These are phyloP conservation scores for Linum lewisii DNA, from an alignment of 345 rosid genomes.

Conservation along the genomic window DNA sequence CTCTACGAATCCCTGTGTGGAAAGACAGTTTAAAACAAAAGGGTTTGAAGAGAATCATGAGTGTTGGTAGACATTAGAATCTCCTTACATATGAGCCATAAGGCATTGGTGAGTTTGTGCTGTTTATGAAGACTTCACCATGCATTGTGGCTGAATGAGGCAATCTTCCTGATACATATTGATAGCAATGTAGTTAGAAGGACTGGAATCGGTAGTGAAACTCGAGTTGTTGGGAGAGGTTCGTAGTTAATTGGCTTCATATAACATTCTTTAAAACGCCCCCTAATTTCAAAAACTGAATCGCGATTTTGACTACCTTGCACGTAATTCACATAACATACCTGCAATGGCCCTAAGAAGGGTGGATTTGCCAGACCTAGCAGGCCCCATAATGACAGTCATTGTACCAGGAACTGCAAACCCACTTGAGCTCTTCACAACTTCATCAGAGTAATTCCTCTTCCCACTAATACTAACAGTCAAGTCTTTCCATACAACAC, in stretches of 20 bases:
- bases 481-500: constrained; percentile 90
- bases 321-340: constrained; percentile 14
- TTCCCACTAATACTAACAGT: constrained; percentile 81
- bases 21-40: not conserved
- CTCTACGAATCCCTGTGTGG: constrained; percentile 74
- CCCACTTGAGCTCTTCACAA: constrained; percentile 89
- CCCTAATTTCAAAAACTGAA: not conserved
- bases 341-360: constrained; percentile 94
- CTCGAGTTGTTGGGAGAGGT: too few relatives aligned
- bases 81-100: constrained; percentile 85
- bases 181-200: constrained; percentile 15
- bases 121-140: constrained; percentile 84
- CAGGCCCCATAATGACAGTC: constrained; percentile 99
- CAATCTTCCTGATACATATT: constrained; percentile 56
- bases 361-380: constrained; percentile 92
- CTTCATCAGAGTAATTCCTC: constrained; percentile 83
- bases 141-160: constrained; percentile 62
- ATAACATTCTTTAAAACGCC: too few relatives aligned
- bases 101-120: constrained; percentile 54
- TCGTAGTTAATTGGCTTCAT: too few relatives aligned
- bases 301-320: not conserved
- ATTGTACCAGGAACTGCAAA: constrained; percentile 94
- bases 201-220: too few relatives aligned
- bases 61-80: too few relatives aligned
- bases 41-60: too few relatives aligned